phyloP scores from a whole-genome alignment of 495 filamentous ascomycete genomes.

The Tuber umbilicatum region DNA sequence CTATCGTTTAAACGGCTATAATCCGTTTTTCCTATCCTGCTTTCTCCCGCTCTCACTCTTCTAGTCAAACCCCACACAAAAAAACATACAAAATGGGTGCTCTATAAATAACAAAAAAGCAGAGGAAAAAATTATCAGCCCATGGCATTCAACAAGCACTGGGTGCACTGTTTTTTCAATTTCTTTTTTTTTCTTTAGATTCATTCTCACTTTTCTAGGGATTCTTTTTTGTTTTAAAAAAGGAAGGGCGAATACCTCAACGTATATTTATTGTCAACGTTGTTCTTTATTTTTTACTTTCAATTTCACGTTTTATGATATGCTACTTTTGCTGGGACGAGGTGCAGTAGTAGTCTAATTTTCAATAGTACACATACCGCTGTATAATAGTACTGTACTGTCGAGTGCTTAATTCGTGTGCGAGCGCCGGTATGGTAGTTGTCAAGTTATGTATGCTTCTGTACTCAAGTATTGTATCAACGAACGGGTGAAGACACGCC shows the following conservation, averaged over 20 bases:
- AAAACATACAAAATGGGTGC: background rate
- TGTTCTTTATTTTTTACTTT: constrained; percentile 6
- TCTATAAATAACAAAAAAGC: background rate
- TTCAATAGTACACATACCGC: background rate
- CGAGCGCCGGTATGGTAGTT: background rate
- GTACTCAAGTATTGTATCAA: background rate
- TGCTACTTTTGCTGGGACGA: background rate
- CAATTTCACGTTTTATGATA: background rate
- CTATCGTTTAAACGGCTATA: background rate
- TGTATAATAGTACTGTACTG: too few species aligned
- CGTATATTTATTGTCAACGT: constrained; percentile 20
- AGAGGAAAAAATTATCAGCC: constrained; percentile 12
- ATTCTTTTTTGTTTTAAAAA: background rate
- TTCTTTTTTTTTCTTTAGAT: constrained; percentile 8
- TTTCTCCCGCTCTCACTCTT: background rate
- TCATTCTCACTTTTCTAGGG: background rate
- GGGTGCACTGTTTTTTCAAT: constrained; percentile 9
- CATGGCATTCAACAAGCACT: constrained; percentile 31
- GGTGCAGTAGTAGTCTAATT: background rate
- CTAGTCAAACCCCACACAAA: background rate
- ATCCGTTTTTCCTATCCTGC: background rate
- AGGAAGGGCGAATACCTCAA: constrained; percentile 21
- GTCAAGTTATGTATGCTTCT: background rate
- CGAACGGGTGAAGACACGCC: background rate
- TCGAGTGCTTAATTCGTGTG: too few species aligned